Base-by-base conservation (phyloP, 2,329 filamentous ascomycete species). In the Exserohilum turcica region DNA sequence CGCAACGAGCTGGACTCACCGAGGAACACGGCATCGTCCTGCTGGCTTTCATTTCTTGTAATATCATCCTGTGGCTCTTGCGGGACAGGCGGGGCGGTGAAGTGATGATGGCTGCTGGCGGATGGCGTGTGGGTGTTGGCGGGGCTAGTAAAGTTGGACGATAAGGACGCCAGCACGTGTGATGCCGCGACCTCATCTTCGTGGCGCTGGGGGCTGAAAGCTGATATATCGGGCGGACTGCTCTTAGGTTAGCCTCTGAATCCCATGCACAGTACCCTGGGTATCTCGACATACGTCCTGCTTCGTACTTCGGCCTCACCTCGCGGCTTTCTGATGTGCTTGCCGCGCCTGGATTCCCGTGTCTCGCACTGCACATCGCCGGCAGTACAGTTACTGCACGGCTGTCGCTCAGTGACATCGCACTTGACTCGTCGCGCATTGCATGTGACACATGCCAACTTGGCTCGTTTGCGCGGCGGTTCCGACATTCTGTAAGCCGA, bases 1-100 rank as follows among this genome's bases (percentile, higher is more conserved):
- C 79, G 77, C 36, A 82, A 71, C 1, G 80, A 79, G 43, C 74
- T 79, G 1, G 78, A 80, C 48, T 80, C 78, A 29, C 78, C 77
- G 5, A 81, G 74, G 43, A 80, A 80, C 10, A 68, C 66, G 4
- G 65, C 66, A 18, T 65, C 67, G 59, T 72, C 63, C 54, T 61
- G 59, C 57, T 57, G 60, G 13, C 48, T 63, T 8, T 67, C 60
- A 21, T 60, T 57, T 32, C 65, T 61, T 28, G 29, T 18, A 28
- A 52, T 28, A 3, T 32, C 45, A 24, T 53, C 43, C 8, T 56
- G 57, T 8, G 45, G 47, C 8, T 65, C 63, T 10, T 48, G 48
- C 9, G 39, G 44, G 2, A 56, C 40, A 27, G 56, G 48, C 16
- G 60, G 63, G 4, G 58, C 57, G 8, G 57, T 50, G 33, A 59